Evolutionary conservation across 192 early-diverging fungal species (phyloP).

Genomic region (Thoreauomyces humboldtii): DNA sequence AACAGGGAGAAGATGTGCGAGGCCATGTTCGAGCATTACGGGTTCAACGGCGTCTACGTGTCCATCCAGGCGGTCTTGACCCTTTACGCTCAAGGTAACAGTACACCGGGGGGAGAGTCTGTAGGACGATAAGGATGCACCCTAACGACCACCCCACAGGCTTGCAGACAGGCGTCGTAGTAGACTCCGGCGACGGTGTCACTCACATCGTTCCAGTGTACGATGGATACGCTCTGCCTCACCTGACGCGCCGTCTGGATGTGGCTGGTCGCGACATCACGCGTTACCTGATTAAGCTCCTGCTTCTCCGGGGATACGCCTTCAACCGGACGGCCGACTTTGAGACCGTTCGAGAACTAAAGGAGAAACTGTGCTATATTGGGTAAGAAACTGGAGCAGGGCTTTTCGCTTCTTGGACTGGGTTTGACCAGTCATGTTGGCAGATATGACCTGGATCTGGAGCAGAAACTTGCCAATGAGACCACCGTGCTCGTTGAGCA

Average conservation of each 20-base stretch:
- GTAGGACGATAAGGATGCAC: too few relatives aligned
- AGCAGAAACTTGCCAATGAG: conserved; percentile 91
- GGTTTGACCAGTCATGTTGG: neutral
- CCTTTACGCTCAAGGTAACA: conserved; percentile 91
- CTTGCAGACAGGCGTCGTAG: conserved; percentile 91
- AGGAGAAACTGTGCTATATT: conserved; percentile 98
- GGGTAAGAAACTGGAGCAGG: conserved; percentile 62
- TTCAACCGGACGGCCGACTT: conserved; percentile 98
- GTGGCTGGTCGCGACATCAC: conserved; percentile 97
- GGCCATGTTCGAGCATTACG: conserved; percentile 96
- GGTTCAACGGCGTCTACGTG: conserved; percentile 89
- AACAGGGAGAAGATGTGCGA: conserved; percentile 93
- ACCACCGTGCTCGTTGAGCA: conserved; percentile 95
- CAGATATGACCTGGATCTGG: conserved; percentile 92
- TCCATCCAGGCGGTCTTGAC: conserved; percentile 97
- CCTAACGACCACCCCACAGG: too few relatives aligned
- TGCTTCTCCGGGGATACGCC: conserved; percentile 90
- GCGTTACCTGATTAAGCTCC: conserved; percentile 92
- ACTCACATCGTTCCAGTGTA: conserved; percentile 99
- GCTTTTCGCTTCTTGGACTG: neutral
- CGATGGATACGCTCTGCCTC: conserved; percentile 88
- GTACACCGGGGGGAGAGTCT: too few relatives aligned
- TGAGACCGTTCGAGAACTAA: conserved; percentile 95
- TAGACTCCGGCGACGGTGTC: conserved; percentile 98
- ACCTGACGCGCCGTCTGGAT: conserved; percentile 86